A percentile compares a stretch with the other conserved stretches of the same genome.
phyloP scores from a whole-genome alignment of 2,329 filamentous ascomycete genomes.

The Cladosporium sphaerospermum region DNA sequence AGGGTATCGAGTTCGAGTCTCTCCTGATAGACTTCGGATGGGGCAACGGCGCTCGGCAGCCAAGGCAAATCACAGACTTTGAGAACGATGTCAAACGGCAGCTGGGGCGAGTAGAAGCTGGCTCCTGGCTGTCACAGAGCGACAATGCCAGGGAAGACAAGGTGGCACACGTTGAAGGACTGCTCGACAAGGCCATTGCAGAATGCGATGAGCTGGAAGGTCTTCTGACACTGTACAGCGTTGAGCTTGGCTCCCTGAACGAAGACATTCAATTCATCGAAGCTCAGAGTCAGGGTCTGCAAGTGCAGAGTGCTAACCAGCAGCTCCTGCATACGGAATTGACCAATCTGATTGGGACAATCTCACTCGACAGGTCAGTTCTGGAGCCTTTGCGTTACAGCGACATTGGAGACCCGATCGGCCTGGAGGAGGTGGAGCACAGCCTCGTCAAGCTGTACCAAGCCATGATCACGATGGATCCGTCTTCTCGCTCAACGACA shows the following conservation, averaged over 20 bases:
- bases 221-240: constrained; percentile 85
- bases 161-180: constrained; percentile 74
- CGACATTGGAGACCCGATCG: constrained; percentile 63
- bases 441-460: constrained; percentile 79
- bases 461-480: constrained; percentile 90
- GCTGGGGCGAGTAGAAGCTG: constrained; percentile 83
- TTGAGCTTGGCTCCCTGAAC: constrained; percentile 86
- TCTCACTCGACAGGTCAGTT: constrained; percentile 73
- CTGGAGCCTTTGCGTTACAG: constrained; percentile 68
- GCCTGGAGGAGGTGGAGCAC: constrained; percentile 70
- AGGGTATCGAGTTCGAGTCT: constrained; percentile 72
- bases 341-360: constrained; percentile 79
- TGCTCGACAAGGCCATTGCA: constrained; percentile 82
- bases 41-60: constrained; percentile 70
- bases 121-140: constrained; percentile 78
- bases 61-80: constrained; percentile 70
- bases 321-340: constrained; percentile 88
- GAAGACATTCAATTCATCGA: constrained; percentile 97
- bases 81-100: constrained; percentile 80
- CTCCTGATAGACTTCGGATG: constrained; percentile 84
- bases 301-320: constrained; percentile 95
- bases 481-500: constrained; percentile 54
- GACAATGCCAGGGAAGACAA: constrained; percentile 78
- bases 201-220: constrained; percentile 97
- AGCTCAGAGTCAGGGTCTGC: constrained; percentile 90